phyloP scores from a whole-genome alignment of 2,329 filamentous ascomycete species.

The Hortaea sp. region DNA sequence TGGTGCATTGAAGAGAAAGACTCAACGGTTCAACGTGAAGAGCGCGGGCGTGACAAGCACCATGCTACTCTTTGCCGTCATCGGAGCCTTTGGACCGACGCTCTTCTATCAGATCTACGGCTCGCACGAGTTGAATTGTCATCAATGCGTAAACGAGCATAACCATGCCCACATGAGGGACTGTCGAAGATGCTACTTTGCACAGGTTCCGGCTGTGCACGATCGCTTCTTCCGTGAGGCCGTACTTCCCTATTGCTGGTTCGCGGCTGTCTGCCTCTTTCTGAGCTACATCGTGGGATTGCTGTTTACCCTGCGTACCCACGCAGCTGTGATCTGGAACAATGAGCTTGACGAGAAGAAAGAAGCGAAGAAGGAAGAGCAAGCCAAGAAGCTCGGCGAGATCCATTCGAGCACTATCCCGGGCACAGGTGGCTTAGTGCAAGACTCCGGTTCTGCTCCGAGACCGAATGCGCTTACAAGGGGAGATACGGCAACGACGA shows the following conservation, averaged over 20 bases:
- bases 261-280: conserved; percentile 76
- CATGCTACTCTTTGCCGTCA: conserved; percentile 92
- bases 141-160: conserved; percentile 37
- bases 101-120: conserved; percentile 98
- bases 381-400: neutral
- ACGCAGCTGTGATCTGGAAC: conserved; percentile 96
- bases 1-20: conserved; percentile 93
- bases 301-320: conserved; percentile 90
- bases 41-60: conserved; percentile 95
- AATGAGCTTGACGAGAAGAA: conserved; percentile 53
- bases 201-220: conserved; percentile 70
- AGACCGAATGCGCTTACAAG: conserved; percentile 1
- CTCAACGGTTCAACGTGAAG: conserved; percentile 92
- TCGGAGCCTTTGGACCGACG: conserved; percentile 89
- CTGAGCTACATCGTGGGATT: conserved; percentile 87
- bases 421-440: conserved; percentile 9
- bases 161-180: conserved; percentile 50
- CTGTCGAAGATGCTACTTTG: conserved; percentile 89
- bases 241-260: conserved; percentile 86
- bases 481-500: conserved; percentile 9
- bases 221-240: conserved; percentile 86
- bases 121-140: conserved; percentile 88
- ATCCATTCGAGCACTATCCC: neutral
- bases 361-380: conserved; percentile 23
- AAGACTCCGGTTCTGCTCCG: neutral